phyloP scores from a whole-genome alignment of 371 early-diverging fungal genomes.

The Modicella reniformis region DNA sequence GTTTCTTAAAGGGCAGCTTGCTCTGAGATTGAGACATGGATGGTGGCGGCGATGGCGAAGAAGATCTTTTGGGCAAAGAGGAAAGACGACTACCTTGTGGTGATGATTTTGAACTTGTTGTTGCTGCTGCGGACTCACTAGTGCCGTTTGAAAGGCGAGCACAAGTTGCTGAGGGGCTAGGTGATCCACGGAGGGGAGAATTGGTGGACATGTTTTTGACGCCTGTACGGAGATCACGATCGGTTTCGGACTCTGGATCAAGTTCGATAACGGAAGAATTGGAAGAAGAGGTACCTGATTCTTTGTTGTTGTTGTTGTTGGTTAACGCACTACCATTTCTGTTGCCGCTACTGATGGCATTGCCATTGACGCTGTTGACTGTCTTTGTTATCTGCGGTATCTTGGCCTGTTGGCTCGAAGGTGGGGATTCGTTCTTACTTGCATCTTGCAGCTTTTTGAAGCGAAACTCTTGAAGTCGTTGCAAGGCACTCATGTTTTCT shows the following conservation, averaged over 20 bases:
- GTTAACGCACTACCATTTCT: neutral
- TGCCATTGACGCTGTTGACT: slow-evolving; percentile 12
- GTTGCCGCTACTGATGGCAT: slow-evolving; percentile 12
- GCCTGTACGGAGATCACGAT: slow-evolving; percentile 30
- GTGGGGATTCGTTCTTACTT: neutral
- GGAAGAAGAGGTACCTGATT: neutral
- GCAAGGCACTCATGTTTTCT: slow-evolving; percentile 40
- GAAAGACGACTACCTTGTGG: too few relatives aligned
- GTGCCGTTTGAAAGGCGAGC: neutral
- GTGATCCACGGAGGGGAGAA: slow-evolving; percentile 24
- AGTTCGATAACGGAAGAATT: slow-evolving; percentile 14
- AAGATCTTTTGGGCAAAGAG: neutral
- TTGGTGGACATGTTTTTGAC: slow-evolving; percentile 28
- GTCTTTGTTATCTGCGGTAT: too few relatives aligned
- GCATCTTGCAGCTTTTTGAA: slow-evolving; percentile 40
- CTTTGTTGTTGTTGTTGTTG: slow-evolving; percentile 2
- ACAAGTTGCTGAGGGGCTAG: neutral
- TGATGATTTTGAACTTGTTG: neutral
- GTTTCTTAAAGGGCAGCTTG: slow-evolving; percentile 30
- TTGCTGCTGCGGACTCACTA: neutral
- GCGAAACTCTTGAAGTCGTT: slow-evolving; percentile 45
- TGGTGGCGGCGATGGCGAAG: neutral
- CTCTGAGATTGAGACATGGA: too few relatives aligned
- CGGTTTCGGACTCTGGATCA: slow-evolving; percentile 27
- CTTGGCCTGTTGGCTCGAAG: too few relatives aligned